Evolutionary conservation across 176 grass and related monocot species (phyloP).

Genomic region (Aegilops sharonensis): DNA sequence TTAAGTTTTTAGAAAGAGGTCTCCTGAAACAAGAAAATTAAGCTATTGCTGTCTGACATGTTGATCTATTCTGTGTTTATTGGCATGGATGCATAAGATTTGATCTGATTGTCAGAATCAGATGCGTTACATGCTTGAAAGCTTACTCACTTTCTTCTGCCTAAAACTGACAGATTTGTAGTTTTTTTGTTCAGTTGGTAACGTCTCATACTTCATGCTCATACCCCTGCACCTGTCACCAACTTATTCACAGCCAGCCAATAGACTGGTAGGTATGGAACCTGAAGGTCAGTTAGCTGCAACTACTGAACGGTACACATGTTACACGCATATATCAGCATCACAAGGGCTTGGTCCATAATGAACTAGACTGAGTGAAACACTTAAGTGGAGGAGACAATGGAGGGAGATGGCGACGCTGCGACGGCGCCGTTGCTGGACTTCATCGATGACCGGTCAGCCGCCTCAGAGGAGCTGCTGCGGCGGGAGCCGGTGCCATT

Average conservation of each 20-base stretch:
- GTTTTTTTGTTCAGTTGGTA: not conserved
- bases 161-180: not conserved
- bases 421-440: slow-evolving; percentile 22
- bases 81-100: slow-evolving; percentile 10
- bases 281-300: slow-evolving; percentile 32
- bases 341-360: slow-evolving; percentile 20
- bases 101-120: not conserved
- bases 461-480: slow-evolving; percentile 53
- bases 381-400: slow-evolving; percentile 32
- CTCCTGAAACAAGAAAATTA: slow-evolving; percentile 40
- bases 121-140: not conserved
- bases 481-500: slow-evolving; percentile 43
- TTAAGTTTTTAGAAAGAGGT: slow-evolving; percentile 88
- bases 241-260: slow-evolving; percentile 15
- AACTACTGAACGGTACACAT: not conserved
- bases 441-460: slow-evolving; percentile 28
- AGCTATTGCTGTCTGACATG: slow-evolving; percentile 25
- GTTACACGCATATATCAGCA: not conserved
- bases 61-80: not conserved
- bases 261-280: slow-evolving; percentile 32
- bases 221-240: not conserved
- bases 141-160: not conserved
- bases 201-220: not conserved
- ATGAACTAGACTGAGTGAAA: slow-evolving; percentile 1
- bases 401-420: slow-evolving; percentile 27